Conservation (phyloP, 148 eudicot genomes). For the Cornus controversa region DNA sequence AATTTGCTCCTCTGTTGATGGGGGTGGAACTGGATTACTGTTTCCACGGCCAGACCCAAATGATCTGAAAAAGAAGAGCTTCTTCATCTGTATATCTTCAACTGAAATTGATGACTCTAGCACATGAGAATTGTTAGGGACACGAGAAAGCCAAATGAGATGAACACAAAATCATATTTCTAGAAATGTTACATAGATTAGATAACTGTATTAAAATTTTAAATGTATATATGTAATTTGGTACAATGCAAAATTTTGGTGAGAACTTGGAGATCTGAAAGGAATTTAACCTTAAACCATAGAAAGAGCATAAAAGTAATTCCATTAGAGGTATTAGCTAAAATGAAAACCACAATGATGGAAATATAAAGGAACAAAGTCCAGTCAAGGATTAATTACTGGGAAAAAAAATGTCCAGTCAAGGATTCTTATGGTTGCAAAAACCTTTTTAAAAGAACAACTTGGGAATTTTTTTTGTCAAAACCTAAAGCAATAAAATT, state of each 20-base stretch:
- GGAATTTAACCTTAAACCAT: too few species aligned
- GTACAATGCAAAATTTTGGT: too few species aligned
- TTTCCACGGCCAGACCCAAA: slow-evolving; percentile 37
- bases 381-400: too few species aligned
- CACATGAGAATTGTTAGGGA: slow-evolving; percentile 11
- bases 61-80: slow-evolving; percentile 70
- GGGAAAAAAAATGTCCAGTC: background rate
- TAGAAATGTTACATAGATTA: too few species aligned
- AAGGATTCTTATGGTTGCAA: background rate
- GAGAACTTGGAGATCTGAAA: too few species aligned
- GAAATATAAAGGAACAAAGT: background rate
- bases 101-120: background rate
- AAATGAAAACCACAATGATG: background rate
- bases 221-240: too few species aligned
- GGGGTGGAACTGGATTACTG: slow-evolving; percentile 34
- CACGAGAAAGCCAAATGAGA: too few species aligned
- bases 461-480: background rate
- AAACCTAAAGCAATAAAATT: background rate
- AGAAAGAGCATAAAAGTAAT: background rate
- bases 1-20: slow-evolving; percentile 42
- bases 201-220: too few species aligned
- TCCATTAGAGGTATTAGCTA: background rate
- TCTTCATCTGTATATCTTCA: slow-evolving; percentile 54
- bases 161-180: too few species aligned
- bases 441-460: background rate